Conservation (phyloP, 495 filamentous ascomycete species). For the Talaromyces ruber region DNA sequence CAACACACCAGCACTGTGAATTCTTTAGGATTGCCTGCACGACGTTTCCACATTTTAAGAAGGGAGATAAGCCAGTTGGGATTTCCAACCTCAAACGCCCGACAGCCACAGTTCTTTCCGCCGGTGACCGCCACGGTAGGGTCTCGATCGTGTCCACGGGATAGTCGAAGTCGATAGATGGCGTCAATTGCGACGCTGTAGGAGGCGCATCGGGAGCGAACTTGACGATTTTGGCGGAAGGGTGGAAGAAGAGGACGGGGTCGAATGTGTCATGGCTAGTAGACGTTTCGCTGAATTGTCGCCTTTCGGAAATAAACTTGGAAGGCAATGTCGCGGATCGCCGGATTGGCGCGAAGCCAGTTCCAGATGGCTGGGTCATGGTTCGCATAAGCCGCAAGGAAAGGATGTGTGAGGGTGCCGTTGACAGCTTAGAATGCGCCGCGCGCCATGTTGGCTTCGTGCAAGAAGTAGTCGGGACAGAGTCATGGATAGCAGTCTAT, state of each 20-base stretch:
- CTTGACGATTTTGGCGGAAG: conserved; percentile 55
- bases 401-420: neutral
- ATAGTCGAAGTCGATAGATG: conserved; percentile 35
- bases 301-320: conserved; percentile 29
- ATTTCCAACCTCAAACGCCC: conserved; percentile 74
- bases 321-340: conserved; percentile 54
- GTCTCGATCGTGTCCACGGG: conserved; percentile 40
- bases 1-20: conserved; percentile 88
- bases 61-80: conserved; percentile 71
- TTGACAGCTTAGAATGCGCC: neutral
- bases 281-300: neutral
- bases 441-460: neutral
- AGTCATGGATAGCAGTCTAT: neutral
- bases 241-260: conserved; percentile 64
- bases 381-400: neutral
- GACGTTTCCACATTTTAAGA: conserved; percentile 72
- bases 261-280: conserved; percentile 29
- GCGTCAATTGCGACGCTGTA: conserved; percentile 31
- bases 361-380: neutral
- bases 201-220: conserved; percentile 43
- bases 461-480: neutral
- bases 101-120: conserved; percentile 75
- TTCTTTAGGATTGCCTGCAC: conserved; percentile 79
- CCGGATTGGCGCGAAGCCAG: conserved; percentile 27
- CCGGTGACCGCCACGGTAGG: conserved; percentile 63